Evolutionary conservation across 2,329 filamentous ascomycete genomes (phyloP).

Genomic region (Metarhizium rileyi): DNA sequence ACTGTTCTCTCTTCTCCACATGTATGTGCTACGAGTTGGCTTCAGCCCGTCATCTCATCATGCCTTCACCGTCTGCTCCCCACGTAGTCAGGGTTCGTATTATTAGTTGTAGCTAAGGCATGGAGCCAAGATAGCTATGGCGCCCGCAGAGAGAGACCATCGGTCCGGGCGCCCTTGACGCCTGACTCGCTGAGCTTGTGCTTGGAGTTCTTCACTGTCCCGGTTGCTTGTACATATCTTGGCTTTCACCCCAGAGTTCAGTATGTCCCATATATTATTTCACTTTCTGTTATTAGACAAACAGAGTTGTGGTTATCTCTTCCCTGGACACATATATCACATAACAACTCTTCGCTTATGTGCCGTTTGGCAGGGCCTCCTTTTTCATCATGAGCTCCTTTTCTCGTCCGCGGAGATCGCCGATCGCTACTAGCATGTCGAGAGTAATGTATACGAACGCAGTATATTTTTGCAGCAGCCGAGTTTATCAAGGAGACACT

Average conservation of each 20-base stretch:
- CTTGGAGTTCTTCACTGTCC: conserved; percentile 1
- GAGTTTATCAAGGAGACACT: conserved; percentile 62
- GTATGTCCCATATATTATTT: not conserved
- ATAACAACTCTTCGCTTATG: conserved; percentile 4
- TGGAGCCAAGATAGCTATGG: conserved; percentile 15
- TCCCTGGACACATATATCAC: conserved; percentile 6
- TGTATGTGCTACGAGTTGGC: conserved; percentile 10
- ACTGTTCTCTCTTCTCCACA: not conserved
- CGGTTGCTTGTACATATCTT: conserved; percentile 8
- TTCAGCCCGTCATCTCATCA: conserved; percentile 6
- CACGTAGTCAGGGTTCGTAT: conserved; percentile 4
- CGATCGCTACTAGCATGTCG: conserved; percentile 32
- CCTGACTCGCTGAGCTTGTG: conserved; percentile 12
- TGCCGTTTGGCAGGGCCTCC: not conserved
- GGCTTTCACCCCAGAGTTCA: conserved; percentile 8
- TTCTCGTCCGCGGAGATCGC: conserved; percentile 35
- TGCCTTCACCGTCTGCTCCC: not conserved
- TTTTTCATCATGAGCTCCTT: conserved; percentile 25
- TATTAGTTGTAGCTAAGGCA: conserved; percentile 15
- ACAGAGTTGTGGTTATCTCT: not conserved
- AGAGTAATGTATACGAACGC: conserved; percentile 58
- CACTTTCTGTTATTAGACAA: not conserved
- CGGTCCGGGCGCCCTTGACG: conserved; percentile 14
- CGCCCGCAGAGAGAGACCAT: not conserved
- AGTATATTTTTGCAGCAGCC: conserved; percentile 76